Conservation (phyloP, 345 rosid genomes). For the Eucalyptus camaldulensis region DNA sequence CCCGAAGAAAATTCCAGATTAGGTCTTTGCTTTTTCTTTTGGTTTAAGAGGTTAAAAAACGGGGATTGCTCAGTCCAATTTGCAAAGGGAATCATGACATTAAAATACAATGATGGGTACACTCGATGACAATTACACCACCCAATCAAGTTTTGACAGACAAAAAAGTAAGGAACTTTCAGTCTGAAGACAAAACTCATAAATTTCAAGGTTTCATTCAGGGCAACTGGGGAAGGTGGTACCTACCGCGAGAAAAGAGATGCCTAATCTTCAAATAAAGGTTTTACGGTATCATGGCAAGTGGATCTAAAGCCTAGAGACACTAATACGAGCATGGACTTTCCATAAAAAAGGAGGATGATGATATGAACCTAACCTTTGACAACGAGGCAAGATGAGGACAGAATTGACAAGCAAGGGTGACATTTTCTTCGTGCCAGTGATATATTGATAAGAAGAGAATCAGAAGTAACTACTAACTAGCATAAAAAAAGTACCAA, state of each 20-base stretch:
- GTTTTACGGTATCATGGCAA: neutral
- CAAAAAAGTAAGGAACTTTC: neutral
- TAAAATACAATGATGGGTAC: neutral
- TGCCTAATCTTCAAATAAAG: neutral
- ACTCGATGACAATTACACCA: neutral
- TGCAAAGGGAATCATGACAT: neutral
- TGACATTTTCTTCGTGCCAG: neutral
- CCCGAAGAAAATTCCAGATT: neutral
- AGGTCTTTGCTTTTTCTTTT: neutral
- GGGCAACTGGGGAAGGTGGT: neutral
- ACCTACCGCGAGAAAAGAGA: neutral
- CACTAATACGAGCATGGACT: neutral
- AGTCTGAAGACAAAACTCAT: neutral
- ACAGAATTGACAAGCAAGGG: neutral
- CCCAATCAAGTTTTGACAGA: neutral
- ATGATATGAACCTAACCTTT: neutral
- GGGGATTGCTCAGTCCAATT: neutral
- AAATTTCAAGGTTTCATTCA: neutral
- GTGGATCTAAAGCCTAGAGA: neutral
- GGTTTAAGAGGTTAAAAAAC: neutral
- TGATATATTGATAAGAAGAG: neutral
- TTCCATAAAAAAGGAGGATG: neutral
- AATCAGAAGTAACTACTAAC: neutral
- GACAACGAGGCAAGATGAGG: neutral
- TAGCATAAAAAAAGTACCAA: neutral